A percentile compares a stretch with the other conserved stretches of the same genome.
phyloP scores from a whole-genome alignment of 371 early-diverging fungal genomes.

The Lichtheimia corymbifera region DNA sequence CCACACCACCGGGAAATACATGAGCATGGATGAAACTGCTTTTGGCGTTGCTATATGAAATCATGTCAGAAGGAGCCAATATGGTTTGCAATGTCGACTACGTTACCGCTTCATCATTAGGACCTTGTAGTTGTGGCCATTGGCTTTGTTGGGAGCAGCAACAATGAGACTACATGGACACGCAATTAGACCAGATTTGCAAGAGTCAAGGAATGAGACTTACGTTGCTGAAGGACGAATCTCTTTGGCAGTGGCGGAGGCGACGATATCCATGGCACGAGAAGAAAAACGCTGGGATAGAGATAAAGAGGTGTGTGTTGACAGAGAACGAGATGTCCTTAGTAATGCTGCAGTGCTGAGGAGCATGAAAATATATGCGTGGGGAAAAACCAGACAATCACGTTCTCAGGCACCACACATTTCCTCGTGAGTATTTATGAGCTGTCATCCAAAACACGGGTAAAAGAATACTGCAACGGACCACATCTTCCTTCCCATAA shows the following conservation, averaged over 20 bases:
- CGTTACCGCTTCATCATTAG: constrained; percentile 60
- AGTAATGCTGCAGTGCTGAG: too few relatives aligned
- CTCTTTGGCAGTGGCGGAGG: constrained; percentile 9
- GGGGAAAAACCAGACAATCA: too few relatives aligned
- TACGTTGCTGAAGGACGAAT: constrained; percentile 37
- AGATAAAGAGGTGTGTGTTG: too few relatives aligned
- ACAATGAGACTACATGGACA: constrained; percentile 40
- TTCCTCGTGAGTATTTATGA: too few relatives aligned
- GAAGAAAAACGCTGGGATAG: too few relatives aligned
- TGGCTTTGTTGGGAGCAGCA: constrained; percentile 44
- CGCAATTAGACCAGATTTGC: background rate
- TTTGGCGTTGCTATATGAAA: constrained; percentile 39
- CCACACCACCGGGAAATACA: constrained; percentile 65
- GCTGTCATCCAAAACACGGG: too few relatives aligned
- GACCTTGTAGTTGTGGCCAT: constrained; percentile 49
- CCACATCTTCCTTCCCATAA: too few relatives aligned
- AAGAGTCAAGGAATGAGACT: background rate
- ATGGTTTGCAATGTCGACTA: background rate
- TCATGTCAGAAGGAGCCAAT: background rate
- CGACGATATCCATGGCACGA: constrained; percentile 11
- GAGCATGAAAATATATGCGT: too few relatives aligned
- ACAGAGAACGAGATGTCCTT: too few relatives aligned
- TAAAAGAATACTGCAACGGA: background rate
- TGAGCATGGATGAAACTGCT: constrained; percentile 61
- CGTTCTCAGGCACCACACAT: too few relatives aligned